These are phyloP conservation scores for Urochloa ruziziensis DNA, from an alignment of 176 grass and related monocot genomes.

Conservation along the genomic window DNA sequence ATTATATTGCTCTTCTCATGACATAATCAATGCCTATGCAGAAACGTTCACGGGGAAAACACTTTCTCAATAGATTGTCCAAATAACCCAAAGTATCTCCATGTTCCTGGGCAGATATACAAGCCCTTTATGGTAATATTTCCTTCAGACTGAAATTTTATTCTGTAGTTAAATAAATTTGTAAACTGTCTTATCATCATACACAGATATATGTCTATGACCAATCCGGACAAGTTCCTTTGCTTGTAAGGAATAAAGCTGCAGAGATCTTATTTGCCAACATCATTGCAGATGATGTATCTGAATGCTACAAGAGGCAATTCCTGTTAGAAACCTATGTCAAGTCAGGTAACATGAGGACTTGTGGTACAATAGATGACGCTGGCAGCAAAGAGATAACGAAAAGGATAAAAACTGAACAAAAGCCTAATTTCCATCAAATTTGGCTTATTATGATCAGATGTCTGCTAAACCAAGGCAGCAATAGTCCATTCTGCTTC, in stretches of 20 bases:
- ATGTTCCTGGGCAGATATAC: conserved; percentile 52
- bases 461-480: conserved; percentile 43
- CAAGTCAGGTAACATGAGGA: background rate
- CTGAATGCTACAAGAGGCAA: conserved; percentile 30
- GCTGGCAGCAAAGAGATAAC: background rate
- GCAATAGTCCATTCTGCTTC: conserved; percentile 65
- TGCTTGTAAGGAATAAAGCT: conserved; percentile 65
- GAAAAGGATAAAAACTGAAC: conserved; percentile 16
- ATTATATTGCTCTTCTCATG: background rate
- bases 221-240: conserved; percentile 57
- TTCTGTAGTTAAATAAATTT: conserved; percentile 12
- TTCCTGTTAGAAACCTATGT: conserved; percentile 15
- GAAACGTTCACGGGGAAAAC: conserved; percentile 20
- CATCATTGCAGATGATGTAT: conserved; percentile 52
- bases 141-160: background rate
- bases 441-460: conserved; percentile 57
- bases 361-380: background rate
- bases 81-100: conserved; percentile 50
- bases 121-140: conserved; percentile 56
- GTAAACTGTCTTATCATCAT: background rate
- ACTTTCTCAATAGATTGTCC: conserved; percentile 43
- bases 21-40: conserved; percentile 37
- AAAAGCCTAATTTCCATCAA: conserved; percentile 50
- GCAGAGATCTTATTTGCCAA: conserved; percentile 66
- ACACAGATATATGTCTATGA: conserved; percentile 54